Evolutionary conservation across 768 basidiomycete genomes (phyloP), one percentile per base, ranked within the genome.

Genomic region (Leccinum arenicola): DNA sequence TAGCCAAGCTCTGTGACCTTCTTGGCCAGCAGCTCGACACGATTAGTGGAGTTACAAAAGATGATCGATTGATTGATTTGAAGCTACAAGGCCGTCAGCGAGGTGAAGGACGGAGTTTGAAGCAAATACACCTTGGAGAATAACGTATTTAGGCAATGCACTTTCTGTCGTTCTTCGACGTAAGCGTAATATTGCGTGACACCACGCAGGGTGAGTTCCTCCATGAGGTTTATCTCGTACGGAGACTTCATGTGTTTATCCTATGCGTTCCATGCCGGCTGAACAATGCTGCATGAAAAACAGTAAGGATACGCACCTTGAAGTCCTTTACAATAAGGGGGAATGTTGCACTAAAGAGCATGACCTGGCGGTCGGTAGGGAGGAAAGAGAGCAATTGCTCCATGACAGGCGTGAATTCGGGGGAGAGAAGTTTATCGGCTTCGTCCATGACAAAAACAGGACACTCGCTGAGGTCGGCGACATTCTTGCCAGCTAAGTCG

Each of bases 41-140:
- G 94, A 81, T 98, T 97, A 69, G 96, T 99, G 64, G 96, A 98
- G 82, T 99, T 99, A 79, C 96, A 99, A 78, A 99, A 99, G 73
- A 99, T 99, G 78, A 99, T 98, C 60, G 96, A 98, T 78, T 99
- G 96, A 78, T 99, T 99, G 82, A 99, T 99, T 95, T 98, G 96
- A 53, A 99, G 86, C 93, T 98, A 72, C 12, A 38, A 58, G 50
- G 45, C 19, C 19, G 52, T 64, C 31, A 61, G 59, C 51, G 54
- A 58, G 21, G 52, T 50, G 38, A 48, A 25, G 25, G 1, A 55
- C 14, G 23, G 40, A n/a, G 31, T 17, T 8, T 8, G 35, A 36
- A 50, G 60, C 19, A 21, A 33, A 38, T 54, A 23, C 51, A 94
- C 95, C 83, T 98, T 98, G 68, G 94, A 96, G 83, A 98, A 98